Evolutionary conservation across 2,329 filamentous ascomycete species (phyloP).

Genomic region (Fusarium agapanthi): DNA sequence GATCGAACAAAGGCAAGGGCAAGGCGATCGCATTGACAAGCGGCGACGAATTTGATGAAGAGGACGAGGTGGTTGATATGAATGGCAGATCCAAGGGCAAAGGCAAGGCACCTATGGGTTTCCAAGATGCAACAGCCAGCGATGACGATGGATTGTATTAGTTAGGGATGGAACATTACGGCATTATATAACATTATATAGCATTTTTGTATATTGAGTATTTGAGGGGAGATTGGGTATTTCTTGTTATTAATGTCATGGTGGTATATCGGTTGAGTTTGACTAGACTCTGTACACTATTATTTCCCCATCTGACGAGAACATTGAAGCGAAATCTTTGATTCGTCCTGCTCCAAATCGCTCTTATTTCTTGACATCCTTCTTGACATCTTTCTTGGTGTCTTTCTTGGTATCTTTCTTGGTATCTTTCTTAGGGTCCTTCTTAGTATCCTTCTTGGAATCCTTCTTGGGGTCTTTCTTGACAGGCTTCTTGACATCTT

Average conservation of each 20-base stretch:
- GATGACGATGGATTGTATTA: conserved; percentile 68
- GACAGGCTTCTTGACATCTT: background rate
- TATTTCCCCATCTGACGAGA: background rate
- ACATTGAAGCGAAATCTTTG: conserved; percentile 6
- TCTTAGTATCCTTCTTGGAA: background rate
- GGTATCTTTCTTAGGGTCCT: background rate
- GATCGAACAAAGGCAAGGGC: conserved; percentile 46
- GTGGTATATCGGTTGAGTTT: conserved; percentile 28
- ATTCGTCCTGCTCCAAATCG: conserved; percentile 13
- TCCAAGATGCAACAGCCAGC: conserved; percentile 62
- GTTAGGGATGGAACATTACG: background rate
- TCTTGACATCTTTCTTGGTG: conserved; percentile 4
- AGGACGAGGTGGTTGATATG: conserved; percentile 45
- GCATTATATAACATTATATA: conserved; percentile 12
- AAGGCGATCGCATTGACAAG: conserved; percentile 45
- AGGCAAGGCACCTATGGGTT: conserved; percentile 62
- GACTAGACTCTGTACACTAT: conserved; percentile 23
- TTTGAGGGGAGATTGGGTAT: conserved; percentile 13
- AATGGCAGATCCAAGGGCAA: conserved; percentile 60
- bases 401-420: background rate
- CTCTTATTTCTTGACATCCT: conserved; percentile 16
- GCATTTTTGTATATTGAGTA: conserved; percentile 21
- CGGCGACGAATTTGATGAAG: conserved; percentile 48
- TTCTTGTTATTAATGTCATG: conserved; percentile 30
- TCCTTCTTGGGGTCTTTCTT: background rate